phyloP scores from a whole-genome alignment of 2,329 filamentous ascomycete genomes.

The Cryphonectria japonica region DNA sequence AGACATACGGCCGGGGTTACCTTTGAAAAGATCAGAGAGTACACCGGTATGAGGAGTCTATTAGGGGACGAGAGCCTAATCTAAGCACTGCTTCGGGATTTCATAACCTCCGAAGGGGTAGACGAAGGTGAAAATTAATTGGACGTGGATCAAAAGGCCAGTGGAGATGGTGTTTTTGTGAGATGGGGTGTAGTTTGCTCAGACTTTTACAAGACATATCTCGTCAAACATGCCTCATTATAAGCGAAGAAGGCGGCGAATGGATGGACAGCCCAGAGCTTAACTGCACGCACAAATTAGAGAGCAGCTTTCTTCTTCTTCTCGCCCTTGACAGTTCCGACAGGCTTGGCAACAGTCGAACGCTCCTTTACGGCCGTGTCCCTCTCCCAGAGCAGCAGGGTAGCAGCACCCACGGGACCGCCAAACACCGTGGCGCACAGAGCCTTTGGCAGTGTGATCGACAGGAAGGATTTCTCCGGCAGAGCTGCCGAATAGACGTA shows the following conservation, averaged over 20 bases:
- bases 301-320: too few relatives aligned
- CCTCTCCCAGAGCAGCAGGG: conserved; percentile 52
- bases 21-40: conserved; percentile 45
- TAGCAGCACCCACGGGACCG: conserved; percentile 49
- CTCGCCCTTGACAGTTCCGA: not conserved
- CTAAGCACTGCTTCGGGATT: not conserved
- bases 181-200: too few relatives aligned
- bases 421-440: conserved; percentile 40
- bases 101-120: not conserved
- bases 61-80: conserved; percentile 36
- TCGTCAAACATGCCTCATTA: too few relatives aligned
- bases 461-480: conserved; percentile 27
- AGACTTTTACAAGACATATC: too few relatives aligned
- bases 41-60: conserved; percentile 43
- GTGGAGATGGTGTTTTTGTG: not conserved
- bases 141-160: not conserved
- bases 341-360: not conserved
- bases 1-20: conserved; percentile 35
- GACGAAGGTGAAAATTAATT: not conserved
- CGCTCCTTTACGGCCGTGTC: conserved; percentile 38
- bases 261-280: too few relatives aligned
- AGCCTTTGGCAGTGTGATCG: conserved; percentile 40
- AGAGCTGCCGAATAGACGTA: conserved; percentile 39
- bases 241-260: too few relatives aligned
- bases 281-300: too few relatives aligned